phyloP scores from a whole-genome alignment of 495 filamentous ascomycete genomes.

The Podospora didyma region DNA sequence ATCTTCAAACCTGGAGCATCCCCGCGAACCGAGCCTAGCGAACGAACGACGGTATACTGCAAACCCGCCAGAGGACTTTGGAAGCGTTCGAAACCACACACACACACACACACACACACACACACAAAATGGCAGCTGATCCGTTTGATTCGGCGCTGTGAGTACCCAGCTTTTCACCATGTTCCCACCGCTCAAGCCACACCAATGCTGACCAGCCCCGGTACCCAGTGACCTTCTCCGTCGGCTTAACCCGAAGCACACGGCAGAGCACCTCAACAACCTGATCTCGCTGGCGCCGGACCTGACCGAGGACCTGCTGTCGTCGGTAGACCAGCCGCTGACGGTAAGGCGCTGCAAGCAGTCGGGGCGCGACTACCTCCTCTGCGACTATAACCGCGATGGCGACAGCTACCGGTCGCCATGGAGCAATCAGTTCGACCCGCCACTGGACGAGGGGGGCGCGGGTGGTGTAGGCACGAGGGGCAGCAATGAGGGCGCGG shows the following conservation, averaged over 20 bases:
- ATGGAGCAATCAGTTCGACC: constrained; percentile 98
- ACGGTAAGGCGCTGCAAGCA: constrained; percentile 78
- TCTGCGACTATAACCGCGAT: constrained; percentile 99
- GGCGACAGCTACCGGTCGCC: constrained; percentile 95
- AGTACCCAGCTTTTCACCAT: constrained; percentile 19
- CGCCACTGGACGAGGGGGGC: constrained; percentile 56
- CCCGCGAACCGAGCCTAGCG: constrained; percentile 2
- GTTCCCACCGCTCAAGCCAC: not conserved
- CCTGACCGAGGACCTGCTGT: constrained; percentile 95
- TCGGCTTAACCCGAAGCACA: constrained; percentile 90
- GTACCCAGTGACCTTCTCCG: constrained; percentile 86
- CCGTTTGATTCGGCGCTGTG: constrained; percentile 82
- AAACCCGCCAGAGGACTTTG: not conserved
- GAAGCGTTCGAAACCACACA: not conserved
- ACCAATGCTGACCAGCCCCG: not conserved
- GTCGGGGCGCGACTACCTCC: constrained; percentile 90
- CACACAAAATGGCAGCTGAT: constrained; percentile 44
- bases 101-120: not conserved
- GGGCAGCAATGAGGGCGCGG: constrained; percentile 40
- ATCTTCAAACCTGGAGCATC: constrained; percentile 1
- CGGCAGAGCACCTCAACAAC: constrained; percentile 73
- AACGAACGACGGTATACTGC: not conserved
- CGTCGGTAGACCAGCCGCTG: constrained; percentile 93
- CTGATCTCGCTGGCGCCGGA: constrained; percentile 84
- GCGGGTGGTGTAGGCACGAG: constrained; percentile 36